These are phyloP conservation scores for Talaromyces nanjingensis DNA, from an alignment of 495 filamentous ascomycete species.

Conservation along the genomic window DNA sequence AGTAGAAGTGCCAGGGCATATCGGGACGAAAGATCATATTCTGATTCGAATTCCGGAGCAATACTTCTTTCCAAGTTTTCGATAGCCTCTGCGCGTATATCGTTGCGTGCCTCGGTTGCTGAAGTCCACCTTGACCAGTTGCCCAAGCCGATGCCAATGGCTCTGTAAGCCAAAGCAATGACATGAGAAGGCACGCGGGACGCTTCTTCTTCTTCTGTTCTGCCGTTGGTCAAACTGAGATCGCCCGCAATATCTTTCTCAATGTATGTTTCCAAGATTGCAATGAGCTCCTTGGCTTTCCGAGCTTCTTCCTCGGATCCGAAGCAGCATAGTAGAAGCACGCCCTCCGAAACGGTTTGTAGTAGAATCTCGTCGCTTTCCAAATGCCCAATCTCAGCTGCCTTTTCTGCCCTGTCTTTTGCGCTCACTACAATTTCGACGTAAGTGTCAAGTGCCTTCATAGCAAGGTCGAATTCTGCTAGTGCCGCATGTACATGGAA, in stretches of 20 bases:
- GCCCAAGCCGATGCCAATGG: conserved; percentile 74
- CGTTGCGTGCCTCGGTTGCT: conserved; percentile 57
- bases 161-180: conserved; percentile 65
- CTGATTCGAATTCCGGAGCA: conserved; percentile 51
- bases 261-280: conserved; percentile 60
- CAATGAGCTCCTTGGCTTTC: conserved; percentile 62
- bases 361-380: conserved; percentile 72
- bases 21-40: conserved; percentile 59
- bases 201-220: conserved; percentile 25
- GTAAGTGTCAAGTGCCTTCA: conserved; percentile 84
- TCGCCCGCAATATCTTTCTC: conserved; percentile 32
- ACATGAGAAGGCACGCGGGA: conserved; percentile 42
- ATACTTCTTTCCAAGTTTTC: conserved; percentile 65
- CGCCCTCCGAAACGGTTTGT: conserved; percentile 66
- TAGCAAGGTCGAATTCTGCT: conserved; percentile 81
- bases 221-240: conserved; percentile 27
- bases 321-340: conserved; percentile 75
- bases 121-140: conserved; percentile 79
- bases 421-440: conserved; percentile 74
- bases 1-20: conserved; percentile 75
- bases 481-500: conserved; percentile 81
- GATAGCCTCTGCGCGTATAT: conserved; percentile 66
- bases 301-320: conserved; percentile 67
- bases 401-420: conserved; percentile 72
- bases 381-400: conserved; percentile 65